Conservation (phyloP, 305 asterid species). For the Fraxinus ornus region DNA sequence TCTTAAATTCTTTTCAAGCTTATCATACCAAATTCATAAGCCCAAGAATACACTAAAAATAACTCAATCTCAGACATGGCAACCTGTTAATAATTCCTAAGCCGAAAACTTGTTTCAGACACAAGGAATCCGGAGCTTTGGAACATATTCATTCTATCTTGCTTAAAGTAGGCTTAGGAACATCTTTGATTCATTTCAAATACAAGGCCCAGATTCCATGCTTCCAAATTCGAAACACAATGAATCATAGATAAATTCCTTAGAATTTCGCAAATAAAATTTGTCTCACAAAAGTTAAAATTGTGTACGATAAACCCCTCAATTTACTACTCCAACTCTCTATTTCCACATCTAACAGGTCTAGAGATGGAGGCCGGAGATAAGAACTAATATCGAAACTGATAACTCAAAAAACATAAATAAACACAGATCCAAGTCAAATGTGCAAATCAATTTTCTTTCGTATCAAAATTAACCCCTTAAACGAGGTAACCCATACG, state of each 20-base stretch:
- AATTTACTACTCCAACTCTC: background rate
- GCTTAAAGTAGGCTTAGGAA: background rate
- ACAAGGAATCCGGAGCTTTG: background rate
- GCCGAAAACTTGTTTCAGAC: background rate
- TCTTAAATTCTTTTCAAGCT: background rate
- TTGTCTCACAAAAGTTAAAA: background rate
- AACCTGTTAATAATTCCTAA: background rate
- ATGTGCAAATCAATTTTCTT: background rate
- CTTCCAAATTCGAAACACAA: background rate
- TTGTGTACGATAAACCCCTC: background rate
- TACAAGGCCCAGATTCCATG: background rate
- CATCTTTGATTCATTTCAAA: background rate
- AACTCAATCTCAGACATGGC: background rate
- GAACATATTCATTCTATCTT: constrained; percentile 9
- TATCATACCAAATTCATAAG: background rate
- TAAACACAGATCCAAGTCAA: constrained; percentile 6
- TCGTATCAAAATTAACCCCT: background rate
- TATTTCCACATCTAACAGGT: background rate
- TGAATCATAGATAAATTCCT: background rate
- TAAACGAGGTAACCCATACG: background rate
- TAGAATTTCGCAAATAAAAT: background rate
- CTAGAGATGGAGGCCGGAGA: background rate
- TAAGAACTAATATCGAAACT: background rate
- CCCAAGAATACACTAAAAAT: background rate
- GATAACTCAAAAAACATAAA: background rate